phyloP scores from a whole-genome alignment of 495 filamentous ascomycete species.

The Aspergillus baeticus region DNA sequence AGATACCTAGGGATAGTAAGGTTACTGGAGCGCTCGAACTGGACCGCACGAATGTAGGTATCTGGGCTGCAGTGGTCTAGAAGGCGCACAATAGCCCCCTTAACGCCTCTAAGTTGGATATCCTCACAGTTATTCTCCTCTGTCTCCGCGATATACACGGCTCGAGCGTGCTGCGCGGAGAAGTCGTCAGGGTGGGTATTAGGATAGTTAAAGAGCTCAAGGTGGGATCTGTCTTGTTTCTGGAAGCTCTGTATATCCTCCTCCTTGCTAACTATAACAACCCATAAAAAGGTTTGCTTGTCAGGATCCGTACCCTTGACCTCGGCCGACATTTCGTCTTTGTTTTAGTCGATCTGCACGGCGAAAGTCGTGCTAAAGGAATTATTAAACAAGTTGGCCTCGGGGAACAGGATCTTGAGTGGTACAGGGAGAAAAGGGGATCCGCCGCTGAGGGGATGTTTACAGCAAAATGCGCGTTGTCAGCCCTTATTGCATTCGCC shows the following conservation, averaged over 20 bases:
- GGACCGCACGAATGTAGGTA: background rate
- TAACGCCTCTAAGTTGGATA: background rate
- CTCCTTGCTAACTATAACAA: background rate
- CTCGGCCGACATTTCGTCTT: background rate
- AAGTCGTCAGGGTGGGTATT: background rate
- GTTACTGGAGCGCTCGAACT: background rate
- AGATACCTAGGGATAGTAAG: background rate
- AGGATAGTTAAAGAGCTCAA: constrained; percentile 1
- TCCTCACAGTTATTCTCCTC: background rate
- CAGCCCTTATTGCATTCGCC: background rate
- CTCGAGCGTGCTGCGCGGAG: background rate
- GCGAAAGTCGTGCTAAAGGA: background rate
- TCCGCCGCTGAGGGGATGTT: background rate
- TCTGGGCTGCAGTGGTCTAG: background rate
- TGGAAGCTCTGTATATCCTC: constrained; percentile 5
- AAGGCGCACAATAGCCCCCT: constrained; percentile 2
- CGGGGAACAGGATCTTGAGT: constrained; percentile 2
- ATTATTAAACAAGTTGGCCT: background rate
- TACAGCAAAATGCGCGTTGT: background rate
- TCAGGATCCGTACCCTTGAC: background rate
- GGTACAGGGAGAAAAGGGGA: constrained; percentile 3
- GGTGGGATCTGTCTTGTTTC: background rate
- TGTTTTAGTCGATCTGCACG: background rate
- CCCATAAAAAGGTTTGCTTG: background rate
- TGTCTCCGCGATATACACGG: background rate